These are phyloP conservation scores for Corylus heterophylla DNA, from an alignment of 306 rosid species.

Conservation along the genomic window DNA sequence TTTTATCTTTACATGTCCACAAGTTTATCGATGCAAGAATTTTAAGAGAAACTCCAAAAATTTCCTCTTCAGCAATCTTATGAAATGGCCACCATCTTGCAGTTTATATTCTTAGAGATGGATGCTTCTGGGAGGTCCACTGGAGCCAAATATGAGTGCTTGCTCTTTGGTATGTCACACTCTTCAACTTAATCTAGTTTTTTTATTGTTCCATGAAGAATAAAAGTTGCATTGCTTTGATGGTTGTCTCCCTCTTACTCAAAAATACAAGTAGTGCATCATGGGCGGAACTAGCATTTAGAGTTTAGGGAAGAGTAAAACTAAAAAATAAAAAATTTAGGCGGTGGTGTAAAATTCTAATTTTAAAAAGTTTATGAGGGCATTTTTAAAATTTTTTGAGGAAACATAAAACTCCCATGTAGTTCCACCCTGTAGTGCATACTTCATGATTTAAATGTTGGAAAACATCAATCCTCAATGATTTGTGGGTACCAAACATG, in stretches of 20 bases:
- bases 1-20: neutral
- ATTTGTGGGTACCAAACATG: conserved; percentile 23
- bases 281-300: too few relatives aligned
- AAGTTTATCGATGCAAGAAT: neutral
- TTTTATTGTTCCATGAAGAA: conserved; percentile 3
- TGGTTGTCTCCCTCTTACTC: neutral
- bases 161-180: conserved; percentile 71
- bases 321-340: too few relatives aligned
- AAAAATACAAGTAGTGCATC: too few relatives aligned
- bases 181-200: conserved; percentile 14
- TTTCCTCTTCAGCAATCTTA: neutral
- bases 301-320: too few relatives aligned
- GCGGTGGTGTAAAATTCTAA: too few relatives aligned
- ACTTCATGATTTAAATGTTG: neutral
- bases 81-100: conserved; percentile 14
- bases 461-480: neutral
- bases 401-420: too few relatives aligned
- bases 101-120: conserved; percentile 46
- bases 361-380: too few relatives aligned
- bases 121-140: conserved; percentile 36
- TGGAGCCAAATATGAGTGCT: conserved; percentile 59
- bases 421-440: too few relatives aligned
- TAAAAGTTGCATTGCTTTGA: neutral
- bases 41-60: neutral
- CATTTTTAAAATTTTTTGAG: too few relatives aligned